A percentile compares a stretch with the other conserved stretches of the same genome.
Conservation (phyloP, 1,139 yeast genomes). For the Candida freyschussii region DNA sequence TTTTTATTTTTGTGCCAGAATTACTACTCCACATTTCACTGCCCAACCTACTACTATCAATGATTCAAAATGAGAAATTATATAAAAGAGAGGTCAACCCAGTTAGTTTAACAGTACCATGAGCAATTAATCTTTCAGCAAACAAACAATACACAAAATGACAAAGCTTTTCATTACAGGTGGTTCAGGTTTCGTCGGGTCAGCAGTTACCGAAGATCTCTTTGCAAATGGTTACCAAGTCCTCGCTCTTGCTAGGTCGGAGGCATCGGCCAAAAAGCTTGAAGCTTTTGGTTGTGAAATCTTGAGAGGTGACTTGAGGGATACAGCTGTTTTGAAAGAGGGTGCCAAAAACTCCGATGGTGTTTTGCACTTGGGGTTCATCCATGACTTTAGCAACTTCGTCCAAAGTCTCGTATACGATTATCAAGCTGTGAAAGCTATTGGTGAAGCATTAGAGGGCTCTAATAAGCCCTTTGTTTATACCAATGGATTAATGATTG, state of each 20-base stretch:
- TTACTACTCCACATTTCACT: no score
- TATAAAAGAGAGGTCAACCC: no score
- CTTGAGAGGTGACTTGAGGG: conserved; percentile 28
- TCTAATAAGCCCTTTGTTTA: conserved; percentile 25
- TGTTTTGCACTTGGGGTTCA: conserved; percentile 32
- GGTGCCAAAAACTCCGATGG: conserved; percentile 30
- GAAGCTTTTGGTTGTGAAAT: conserved; percentile 21
- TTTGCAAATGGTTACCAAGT: conserved; percentile 19
- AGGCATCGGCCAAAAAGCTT: conserved; percentile 21
- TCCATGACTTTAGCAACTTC: conserved; percentile 26
- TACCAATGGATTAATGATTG: conserved; percentile 20
- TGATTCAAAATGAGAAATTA: no score
- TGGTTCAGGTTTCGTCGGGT: conserved; percentile 28
- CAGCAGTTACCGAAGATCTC: conserved; percentile 17
- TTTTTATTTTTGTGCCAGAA: no score
- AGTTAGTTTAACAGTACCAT: no score
- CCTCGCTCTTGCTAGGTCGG: conserved; percentile 26
- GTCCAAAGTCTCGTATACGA: conserved; percentile 22
- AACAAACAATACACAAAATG: no score
- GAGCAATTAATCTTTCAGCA: no score
- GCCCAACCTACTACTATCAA: no score
- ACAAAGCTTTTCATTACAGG: conserved; percentile 28
- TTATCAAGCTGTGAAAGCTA: conserved; percentile 22
- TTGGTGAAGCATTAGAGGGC: conserved; percentile 26
- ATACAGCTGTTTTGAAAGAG: conserved; percentile 25